Evolutionary conservation across 2,329 filamentous ascomycete species (phyloP), one percentile per base, ranked within the genome.

Genomic region (Fusarium sp.): DNA sequence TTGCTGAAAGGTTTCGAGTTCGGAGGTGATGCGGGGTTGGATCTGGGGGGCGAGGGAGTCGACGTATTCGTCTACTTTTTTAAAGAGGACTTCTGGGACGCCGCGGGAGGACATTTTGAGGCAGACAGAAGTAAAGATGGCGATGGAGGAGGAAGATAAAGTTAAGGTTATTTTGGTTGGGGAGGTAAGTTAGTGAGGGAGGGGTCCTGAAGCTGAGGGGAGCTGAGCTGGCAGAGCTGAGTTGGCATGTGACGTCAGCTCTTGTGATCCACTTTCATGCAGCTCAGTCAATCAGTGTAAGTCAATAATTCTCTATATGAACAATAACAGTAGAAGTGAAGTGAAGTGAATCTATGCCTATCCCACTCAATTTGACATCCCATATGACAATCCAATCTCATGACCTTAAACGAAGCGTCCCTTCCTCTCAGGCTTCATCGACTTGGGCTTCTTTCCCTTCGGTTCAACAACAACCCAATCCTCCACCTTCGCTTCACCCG

Each of bases 1-100:
- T 55, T 78, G 75, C 70, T 85, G 84, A 68, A 85, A 85, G 10
- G 74, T 66, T 54, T 85, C 82, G 52, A 85, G 80, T 78, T 85
- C 84, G 18, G 79, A 64, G 18, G 82, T 77, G 76, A 85, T 84
- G 80, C 82, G 83, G 75, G 84, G 83, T 68, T 84, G 82, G 59
- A 85, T 84, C 71, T 85, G 81, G 10, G 83, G 83, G 4, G 81
- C 82, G 7, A 85, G 82, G 1, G 83, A 84, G 79, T 85, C 83
- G 75, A 85, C 83, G 54, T 85, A 85, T 20, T 83, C 80, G 78
- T 85, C 83, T 5, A 85, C 81, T 65, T 84, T 82, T 50, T 80
- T 79, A 79, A 84, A 81, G 64, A 85, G 64, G 35, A 83, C 82
- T 50, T 84, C 83, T 49, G 83, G 81, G 25, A 85, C 71, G n/a